A percentile compares a stretch with the other conserved stretches of the same genome.
Evolutionary conservation across 805 yeast species (phyloP).

Genomic region (Ogataea trehalophila): DNA sequence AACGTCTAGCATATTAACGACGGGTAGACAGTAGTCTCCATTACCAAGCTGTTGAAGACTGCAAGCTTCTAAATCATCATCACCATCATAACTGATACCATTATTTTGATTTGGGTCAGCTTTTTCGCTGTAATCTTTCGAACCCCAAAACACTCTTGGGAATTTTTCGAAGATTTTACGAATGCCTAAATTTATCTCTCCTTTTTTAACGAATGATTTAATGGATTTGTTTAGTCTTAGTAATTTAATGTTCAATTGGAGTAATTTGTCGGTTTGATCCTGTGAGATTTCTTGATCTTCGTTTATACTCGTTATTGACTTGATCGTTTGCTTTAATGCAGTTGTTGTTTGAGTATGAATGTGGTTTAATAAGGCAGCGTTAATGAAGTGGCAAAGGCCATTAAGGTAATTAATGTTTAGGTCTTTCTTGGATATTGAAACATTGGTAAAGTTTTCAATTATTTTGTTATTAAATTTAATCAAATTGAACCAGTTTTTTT

Average conservation of each 20-base stretch:
- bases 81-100: background rate
- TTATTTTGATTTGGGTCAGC: background rate
- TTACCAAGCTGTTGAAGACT: background rate
- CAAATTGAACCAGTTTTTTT: conserved; percentile 17
- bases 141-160: conserved; percentile 11
- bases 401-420: background rate
- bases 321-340: background rate
- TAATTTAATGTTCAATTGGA: conserved; percentile 8
- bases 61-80: background rate
- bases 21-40: background rate
- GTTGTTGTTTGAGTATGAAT: background rate
- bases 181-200: conserved; percentile 14
- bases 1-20: background rate
- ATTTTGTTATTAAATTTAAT: conserved; percentile 14
- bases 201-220: conserved; percentile 10
- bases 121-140: background rate
- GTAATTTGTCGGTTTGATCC: background rate
- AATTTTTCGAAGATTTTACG: conserved; percentile 8
- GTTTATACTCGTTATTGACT: background rate
- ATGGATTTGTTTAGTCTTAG: conserved; percentile 11
- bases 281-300: background rate
- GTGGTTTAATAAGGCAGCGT: background rate
- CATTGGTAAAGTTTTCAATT: conserved; percentile 17
- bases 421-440: background rate
- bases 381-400: background rate